Conservation (phyloP, 2,329 filamentous ascomycete species). For the Alternaria postmessia region DNA sequence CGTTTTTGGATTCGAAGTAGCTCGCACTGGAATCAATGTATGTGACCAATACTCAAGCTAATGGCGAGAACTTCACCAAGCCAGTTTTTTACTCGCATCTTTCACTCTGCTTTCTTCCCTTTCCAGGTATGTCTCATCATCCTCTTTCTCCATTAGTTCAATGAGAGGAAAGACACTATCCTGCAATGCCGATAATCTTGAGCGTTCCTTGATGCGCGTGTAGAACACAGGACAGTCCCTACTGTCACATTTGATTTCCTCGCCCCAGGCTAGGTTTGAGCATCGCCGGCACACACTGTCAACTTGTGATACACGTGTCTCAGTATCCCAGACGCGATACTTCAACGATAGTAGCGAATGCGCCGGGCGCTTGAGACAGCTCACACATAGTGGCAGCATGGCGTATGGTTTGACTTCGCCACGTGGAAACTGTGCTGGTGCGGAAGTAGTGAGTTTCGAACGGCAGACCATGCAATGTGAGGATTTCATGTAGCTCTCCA, state of each 20-base stretch:
- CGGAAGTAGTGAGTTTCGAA: slow-evolving; percentile 60
- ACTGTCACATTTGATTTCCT: slow-evolving; percentile 86
- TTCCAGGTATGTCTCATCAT: not conserved
- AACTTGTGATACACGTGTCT: slow-evolving; percentile 70
- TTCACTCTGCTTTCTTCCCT: not conserved
- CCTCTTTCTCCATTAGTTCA: slow-evolving; percentile 35
- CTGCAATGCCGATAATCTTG: slow-evolving; percentile 32
- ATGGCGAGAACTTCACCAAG: not conserved
- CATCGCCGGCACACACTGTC: slow-evolving; percentile 81
- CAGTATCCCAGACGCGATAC: slow-evolving; percentile 67
- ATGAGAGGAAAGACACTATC: slow-evolving; percentile 37
- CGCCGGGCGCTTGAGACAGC: slow-evolving; percentile 65
- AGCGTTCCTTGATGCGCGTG: slow-evolving; percentile 70
- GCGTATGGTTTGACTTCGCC: slow-evolving; percentile 27
- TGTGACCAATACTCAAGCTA: not conserved
- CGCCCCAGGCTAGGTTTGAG: slow-evolving; percentile 73
- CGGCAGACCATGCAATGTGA: slow-evolving; percentile 81
- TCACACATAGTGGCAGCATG: slow-evolving; percentile 62
- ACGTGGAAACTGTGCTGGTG: slow-evolving; percentile 17
- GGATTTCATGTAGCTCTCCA: slow-evolving; percentile 93
- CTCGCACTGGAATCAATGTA: not conserved
- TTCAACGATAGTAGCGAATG: slow-evolving; percentile 71
- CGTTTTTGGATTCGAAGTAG: slow-evolving; percentile 17
- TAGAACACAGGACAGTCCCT: slow-evolving; percentile 95
- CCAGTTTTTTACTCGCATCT: not conserved